Evolutionary conservation across 2,329 filamentous ascomycete genomes (phyloP), one percentile per base, ranked within the genome.

Genomic region (Tolypocladium paradoxum): DNA sequence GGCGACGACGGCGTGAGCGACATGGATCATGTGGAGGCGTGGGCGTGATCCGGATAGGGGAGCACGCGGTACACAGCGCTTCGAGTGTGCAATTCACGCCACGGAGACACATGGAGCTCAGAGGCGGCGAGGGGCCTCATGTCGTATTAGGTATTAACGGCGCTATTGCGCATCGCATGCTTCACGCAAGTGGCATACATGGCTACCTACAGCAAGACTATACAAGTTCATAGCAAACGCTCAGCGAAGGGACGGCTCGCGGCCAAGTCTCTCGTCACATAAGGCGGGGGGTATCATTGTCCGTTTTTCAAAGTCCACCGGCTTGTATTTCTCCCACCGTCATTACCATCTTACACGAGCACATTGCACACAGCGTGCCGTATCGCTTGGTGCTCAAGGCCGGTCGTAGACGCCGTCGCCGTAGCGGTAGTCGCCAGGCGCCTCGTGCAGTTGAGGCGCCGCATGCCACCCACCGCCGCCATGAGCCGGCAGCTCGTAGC

Each of bases 331-430:
- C 6, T 14, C 18, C 43, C 11, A 34, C 9, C 43, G 9, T 9
- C 43, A 31, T 31, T 31, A 5, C 27, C 43, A 31, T 46, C 43
- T 24, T 36, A 27, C 16, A 46, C 24, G 27, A 20, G 8, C 24
- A 50, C 29, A 31, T 16, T 6, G 29, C 20, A 51, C 18, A 22
- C 8, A 9, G 24, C n/a, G 36, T 43, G 37, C 37, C n/a, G n/a
- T 35, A 38, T 27, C n/a, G 16, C 24, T 16, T 40, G n/a, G 6
- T 57, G 56, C 29, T 57, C 49, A 67, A 6, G 49, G 37, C 8
- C 62, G 62, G 6, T 67, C 58, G 48, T 72, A 73, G 16, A 70
- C 61, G 27, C 71, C 70, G 49, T 73, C 71, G 4, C 63, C 62
- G 51, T 73, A 72, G 11, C 59, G 65, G 49, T 72, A 67, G 31